Evolutionary conservation across 805 yeast species (phyloP).

Genomic region (Yarrowia bubula): DNA sequence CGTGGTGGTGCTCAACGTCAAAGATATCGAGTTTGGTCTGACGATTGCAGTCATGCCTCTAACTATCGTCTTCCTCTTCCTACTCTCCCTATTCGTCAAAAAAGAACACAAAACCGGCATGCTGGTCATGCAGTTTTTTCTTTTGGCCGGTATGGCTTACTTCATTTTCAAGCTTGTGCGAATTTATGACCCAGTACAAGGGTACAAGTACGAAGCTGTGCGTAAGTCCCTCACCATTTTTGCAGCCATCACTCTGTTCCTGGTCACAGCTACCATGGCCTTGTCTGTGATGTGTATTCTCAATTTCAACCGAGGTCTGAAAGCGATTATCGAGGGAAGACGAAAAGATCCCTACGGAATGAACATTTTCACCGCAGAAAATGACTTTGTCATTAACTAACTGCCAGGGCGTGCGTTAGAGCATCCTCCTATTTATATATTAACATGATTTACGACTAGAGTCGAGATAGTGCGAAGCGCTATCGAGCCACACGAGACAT

Average conservation of each 20-base stretch:
- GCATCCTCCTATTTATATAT: background rate
- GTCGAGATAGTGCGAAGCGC: no score
- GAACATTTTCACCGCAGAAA: slow-evolving; percentile 23
- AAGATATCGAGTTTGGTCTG: slow-evolving; percentile 47
- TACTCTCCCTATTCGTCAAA: slow-evolving; percentile 43
- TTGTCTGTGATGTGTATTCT: slow-evolving; percentile 35
- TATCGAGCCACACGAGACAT: no score
- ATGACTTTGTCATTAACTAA: slow-evolving; percentile 8
- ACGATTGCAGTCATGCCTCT: slow-evolving; percentile 49
- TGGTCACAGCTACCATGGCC: slow-evolving; percentile 42
- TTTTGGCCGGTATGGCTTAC: slow-evolving; percentile 46
- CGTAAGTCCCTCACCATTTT: slow-evolving; percentile 47
- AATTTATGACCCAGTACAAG: slow-evolving; percentile 44
- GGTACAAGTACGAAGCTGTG: slow-evolving; percentile 45
- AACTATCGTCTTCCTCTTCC: slow-evolving; percentile 43
- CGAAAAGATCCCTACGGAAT: slow-evolving; percentile 14
- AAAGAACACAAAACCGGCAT: slow-evolving; percentile 41
- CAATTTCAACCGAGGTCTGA: slow-evolving; percentile 38
- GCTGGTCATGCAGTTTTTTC: slow-evolving; percentile 38
- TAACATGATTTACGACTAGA: background rate
- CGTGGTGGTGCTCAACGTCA: slow-evolving; percentile 45
- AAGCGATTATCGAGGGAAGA: slow-evolving; percentile 28
- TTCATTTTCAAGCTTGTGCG: slow-evolving; percentile 49
- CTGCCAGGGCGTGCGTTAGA: background rate
- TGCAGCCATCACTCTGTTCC: slow-evolving; percentile 45